These are phyloP conservation scores for Teratosphaeria nubilosa DNA, from an alignment of 2,329 filamentous ascomycete species.

Conservation along the genomic window DNA sequence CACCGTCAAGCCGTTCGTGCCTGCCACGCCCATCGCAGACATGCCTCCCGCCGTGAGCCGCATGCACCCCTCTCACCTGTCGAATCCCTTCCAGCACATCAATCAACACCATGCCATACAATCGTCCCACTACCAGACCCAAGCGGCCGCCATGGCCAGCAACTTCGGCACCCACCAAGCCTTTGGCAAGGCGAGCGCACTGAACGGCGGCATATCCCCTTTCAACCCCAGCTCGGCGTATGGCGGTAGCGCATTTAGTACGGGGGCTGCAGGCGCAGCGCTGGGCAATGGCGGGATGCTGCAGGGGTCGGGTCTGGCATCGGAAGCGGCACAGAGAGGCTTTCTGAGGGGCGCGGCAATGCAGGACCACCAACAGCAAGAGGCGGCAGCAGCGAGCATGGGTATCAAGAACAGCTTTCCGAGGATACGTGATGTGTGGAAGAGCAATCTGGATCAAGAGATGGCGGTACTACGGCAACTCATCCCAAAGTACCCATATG, in stretches of 20 bases:
- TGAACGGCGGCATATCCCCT: slow-evolving; percentile 30
- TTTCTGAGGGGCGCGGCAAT: slow-evolving; percentile 63
- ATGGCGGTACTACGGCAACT: slow-evolving; percentile 75
- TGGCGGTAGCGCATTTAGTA: slow-evolving; percentile 22
- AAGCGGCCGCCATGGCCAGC: slow-evolving; percentile 22
- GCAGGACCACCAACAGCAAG: slow-evolving; percentile 30
- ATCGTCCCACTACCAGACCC: slow-evolving; percentile 20
- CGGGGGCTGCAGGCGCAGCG: slow-evolving; percentile 12
- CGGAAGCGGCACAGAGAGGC: slow-evolving; percentile 78
- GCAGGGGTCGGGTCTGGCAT: slow-evolving; percentile 54
- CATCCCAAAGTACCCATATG: slow-evolving; percentile 85
- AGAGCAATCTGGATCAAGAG: slow-evolving; percentile 80
- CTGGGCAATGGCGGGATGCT: slow-evolving; percentile 22
- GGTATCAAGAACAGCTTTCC: slow-evolving; percentile 54
- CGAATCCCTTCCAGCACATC: slow-evolving; percentile 49
- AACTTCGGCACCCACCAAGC: slow-evolving; percentile 31
- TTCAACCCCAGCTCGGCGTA: slow-evolving; percentile 23
- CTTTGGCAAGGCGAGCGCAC: slow-evolving; percentile 19
- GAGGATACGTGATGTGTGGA: slow-evolving; percentile 94
- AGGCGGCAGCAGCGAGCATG: slow-evolving; percentile 25
- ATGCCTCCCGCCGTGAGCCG: slow-evolving; percentile 52
- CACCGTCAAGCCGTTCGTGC: neutral
- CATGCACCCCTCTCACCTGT: slow-evolving; percentile 49
- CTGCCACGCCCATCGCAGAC: neutral
- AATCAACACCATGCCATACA: slow-evolving; percentile 34